Base-by-base conservation (phyloP, 208 protist species). In the Vickermania ingenoplastis region DNA sequence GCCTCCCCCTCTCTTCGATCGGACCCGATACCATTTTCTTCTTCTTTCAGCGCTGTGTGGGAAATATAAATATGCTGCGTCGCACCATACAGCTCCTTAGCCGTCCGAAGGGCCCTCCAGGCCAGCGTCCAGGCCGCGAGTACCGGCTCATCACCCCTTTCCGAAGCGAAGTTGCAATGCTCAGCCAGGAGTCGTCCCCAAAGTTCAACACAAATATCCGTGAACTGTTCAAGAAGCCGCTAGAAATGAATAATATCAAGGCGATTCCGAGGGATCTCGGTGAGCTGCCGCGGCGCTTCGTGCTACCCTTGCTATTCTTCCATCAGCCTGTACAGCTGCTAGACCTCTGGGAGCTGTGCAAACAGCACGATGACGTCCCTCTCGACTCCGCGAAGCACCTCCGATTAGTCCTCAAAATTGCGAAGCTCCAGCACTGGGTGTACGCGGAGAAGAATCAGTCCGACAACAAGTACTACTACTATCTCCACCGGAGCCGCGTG, bases 371-470 rank as follows among this genome's bases (percentile, higher is more conserved):
- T 53, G 86, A 95, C 53, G 83, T 91, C 27, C 89, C 89, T 3
- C 71, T 95, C 21, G 89, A 95, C 71, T 92, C 83, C 3, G 79
- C 83, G 7, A 84, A 84, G 31, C 89, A 95, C 73, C 73, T 95
- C 36, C 85, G 89, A 7, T 61, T 87, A 3, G 81, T 95, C 23
- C 69, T 95, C 50, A 90, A 89, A 57, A 84, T 95, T 23, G 85
- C 89, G 31, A 85, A 85, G 56, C 58, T 90, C 56, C 83, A 92
- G 67, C 75, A 82, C 41, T 95, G 89, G 86, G 79, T 91, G 23
- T 92, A 95, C 55, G 82, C 79, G 17, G 85, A 95, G 72, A 95
- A 95, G 74, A 92, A 95, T 60, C 86, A 93, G 54, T 83, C 78
- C 0, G 80, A 92, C 66, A 92, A 92, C 68, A 55, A 89, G 13